These are phyloP conservation scores for Nissolia schottii DNA, from an alignment of 306 rosid genomes.

Conservation along the genomic window DNA sequence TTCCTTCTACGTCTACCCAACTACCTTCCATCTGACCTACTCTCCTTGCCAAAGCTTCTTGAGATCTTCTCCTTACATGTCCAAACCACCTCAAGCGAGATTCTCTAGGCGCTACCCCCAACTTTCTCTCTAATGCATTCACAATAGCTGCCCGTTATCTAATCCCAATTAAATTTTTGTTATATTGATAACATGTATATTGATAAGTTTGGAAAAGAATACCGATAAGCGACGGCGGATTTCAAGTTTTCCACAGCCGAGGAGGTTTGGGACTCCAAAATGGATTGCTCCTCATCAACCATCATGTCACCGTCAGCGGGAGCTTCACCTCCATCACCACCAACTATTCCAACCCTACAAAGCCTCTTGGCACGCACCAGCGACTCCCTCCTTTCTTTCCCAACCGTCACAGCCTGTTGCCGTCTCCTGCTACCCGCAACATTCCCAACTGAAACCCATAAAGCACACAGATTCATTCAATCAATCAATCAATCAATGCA, in stretches of 20 bases:
- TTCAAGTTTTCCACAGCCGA: slow-evolving; percentile 73
- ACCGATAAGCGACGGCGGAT: slow-evolving; percentile 65
- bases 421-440: slow-evolving; percentile 70
- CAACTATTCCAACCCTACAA: slow-evolving; percentile 58
- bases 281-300: slow-evolving; percentile 67
- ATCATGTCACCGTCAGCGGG: slow-evolving; percentile 57
- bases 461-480: slow-evolving; percentile 23
- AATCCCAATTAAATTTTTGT: not conserved
- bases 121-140: too few relatives aligned
- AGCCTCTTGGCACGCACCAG: slow-evolving; percentile 79
- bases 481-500: too few relatives aligned
- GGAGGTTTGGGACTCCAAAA: slow-evolving; percentile 78
- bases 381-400: slow-evolving; percentile 81
- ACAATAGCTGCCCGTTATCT: not conserved
- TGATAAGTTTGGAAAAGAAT: slow-evolving; percentile 27
- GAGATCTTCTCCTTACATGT: too few relatives aligned
- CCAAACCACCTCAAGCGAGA: too few relatives aligned
- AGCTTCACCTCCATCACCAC: slow-evolving; percentile 35
- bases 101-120: too few relatives aligned
- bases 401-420: slow-evolving; percentile 63
- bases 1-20: too few relatives aligned
- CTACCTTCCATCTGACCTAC: too few relatives aligned
- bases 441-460: slow-evolving; percentile 65
- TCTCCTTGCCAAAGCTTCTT: too few relatives aligned
- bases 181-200: not conserved